A percentile compares a stretch with the other conserved stretches of the same genome.
Evolutionary conservation across 2,329 filamentous ascomycete genomes (phyloP).

Genomic region (Fonsecaea pugnacius): DNA sequence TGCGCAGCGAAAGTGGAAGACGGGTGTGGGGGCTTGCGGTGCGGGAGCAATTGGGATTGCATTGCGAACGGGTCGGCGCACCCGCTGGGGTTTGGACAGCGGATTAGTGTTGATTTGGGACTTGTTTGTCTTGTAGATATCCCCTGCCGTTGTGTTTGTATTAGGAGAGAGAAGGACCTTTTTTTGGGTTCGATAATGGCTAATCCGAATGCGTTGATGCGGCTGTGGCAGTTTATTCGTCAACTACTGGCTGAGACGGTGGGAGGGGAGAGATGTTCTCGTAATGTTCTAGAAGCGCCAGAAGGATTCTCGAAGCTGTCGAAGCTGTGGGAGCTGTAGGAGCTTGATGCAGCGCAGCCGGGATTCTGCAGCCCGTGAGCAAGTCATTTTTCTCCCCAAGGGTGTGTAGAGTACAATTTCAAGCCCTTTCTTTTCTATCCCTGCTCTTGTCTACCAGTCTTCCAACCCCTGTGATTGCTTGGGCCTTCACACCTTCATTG

Average conservation of each 20-base stretch:
- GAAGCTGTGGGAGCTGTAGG: background rate
- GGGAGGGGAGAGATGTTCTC: slow-evolving; percentile 17
- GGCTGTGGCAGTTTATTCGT: background rate
- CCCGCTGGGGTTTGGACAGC: slow-evolving; percentile 29
- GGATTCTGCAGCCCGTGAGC: background rate
- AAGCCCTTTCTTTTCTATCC: background rate
- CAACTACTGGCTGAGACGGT: background rate
- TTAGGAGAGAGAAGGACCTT: slow-evolving; percentile 16
- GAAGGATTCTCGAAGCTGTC: slow-evolving; percentile 11
- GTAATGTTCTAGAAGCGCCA: slow-evolving; percentile 34
- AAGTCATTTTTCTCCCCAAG: background rate
- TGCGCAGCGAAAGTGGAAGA: background rate
- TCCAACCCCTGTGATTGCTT: background rate
- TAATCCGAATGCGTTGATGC: slow-evolving; percentile 16
- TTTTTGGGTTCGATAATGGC: slow-evolving; percentile 15
- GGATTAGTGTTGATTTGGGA: slow-evolving; percentile 25
- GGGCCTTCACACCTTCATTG: background rate
- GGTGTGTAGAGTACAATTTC: background rate
- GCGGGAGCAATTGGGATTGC: slow-evolving; percentile 21
- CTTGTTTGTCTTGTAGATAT: slow-evolving; percentile 36
- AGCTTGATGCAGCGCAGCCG: background rate
- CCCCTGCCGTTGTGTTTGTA: slow-evolving; percentile 32
- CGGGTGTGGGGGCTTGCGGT: background rate
- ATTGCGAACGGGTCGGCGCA: slow-evolving; percentile 31
- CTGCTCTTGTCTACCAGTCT: background rate